phyloP scores from a whole-genome alignment of 345 rosid species.

The Litchi chinensis region DNA sequence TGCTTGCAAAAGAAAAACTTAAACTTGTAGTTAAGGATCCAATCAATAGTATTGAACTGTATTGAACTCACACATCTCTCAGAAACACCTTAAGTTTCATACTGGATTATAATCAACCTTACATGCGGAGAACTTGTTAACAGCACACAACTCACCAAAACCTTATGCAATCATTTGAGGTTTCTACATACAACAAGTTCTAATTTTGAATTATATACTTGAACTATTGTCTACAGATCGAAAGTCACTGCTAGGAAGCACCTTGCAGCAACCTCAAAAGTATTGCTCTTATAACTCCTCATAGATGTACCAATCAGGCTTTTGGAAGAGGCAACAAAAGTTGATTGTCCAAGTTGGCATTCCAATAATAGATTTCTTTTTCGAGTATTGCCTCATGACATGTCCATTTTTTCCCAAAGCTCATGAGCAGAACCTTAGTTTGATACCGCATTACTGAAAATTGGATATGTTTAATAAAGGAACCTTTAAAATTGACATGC shows the following conservation, averaged over 20 bases:
- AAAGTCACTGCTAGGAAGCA: not conserved
- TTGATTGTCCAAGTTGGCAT: constrained; percentile 3
- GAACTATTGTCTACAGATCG: not conserved
- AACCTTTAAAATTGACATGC: not conserved
- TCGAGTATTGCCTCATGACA: not conserved
- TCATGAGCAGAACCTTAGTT: not conserved
- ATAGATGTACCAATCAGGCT: not conserved
- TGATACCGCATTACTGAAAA: not conserved
- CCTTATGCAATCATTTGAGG: not conserved
- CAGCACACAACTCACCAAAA: not conserved
- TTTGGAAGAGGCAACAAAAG: not conserved
- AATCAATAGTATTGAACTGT: not conserved
- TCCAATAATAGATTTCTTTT: constrained; percentile 2
- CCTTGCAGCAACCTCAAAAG: not conserved
- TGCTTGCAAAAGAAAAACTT: not conserved
- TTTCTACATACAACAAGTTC: not conserved
- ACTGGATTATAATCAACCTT: not conserved
- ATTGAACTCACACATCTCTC: not conserved
- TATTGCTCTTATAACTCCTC: not conserved
- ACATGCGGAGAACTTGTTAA: not conserved
- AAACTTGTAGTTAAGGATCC: not conserved
- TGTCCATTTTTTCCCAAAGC: not conserved
- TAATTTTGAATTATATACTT: not conserved
- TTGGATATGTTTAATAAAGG: constrained; percentile 1
- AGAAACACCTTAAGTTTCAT: not conserved